phyloP scores from a whole-genome alignment of 2,329 filamentous ascomycete genomes.

The Setomelanomma holmii region DNA sequence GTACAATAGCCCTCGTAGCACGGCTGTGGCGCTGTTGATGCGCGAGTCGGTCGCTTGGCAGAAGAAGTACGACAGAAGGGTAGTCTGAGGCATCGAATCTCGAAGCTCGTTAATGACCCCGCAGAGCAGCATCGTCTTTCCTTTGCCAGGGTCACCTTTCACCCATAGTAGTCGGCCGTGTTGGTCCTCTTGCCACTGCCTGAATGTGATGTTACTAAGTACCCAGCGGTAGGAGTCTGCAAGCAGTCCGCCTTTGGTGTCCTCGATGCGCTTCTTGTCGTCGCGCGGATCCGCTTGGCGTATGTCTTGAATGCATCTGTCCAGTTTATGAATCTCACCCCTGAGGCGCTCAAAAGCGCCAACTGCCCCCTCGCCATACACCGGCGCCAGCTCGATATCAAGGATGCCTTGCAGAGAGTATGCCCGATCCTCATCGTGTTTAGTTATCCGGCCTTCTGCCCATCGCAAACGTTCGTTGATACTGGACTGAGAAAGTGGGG shows the following conservation, averaged over 20 bases:
- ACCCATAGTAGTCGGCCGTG: conserved; percentile 4
- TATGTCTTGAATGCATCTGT: conserved; percentile 13
- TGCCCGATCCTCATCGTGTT: conserved; percentile 4
- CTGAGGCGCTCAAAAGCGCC: conserved; percentile 17
- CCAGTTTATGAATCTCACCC: conserved; percentile 9
- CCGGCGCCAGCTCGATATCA: conserved; percentile 2
- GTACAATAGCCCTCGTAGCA: conserved; percentile 55
- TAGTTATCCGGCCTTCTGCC: conserved; percentile 15
- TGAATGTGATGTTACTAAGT: conserved; percentile 5
- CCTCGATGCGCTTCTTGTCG: conserved; percentile 8
- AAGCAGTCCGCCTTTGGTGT: too few species aligned
- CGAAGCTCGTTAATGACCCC: conserved; percentile 37
- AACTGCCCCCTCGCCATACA: conserved; percentile 6
- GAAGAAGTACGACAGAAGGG: conserved; percentile 46
- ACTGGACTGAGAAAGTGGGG: conserved; percentile 3
- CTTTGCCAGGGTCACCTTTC: conserved; percentile 7
- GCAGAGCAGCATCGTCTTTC: conserved; percentile 9
- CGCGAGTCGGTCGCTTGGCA: conserved; percentile 54
- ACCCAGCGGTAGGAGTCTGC: conserved; percentile 9
- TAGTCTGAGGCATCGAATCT: conserved; percentile 13
- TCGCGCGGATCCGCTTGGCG: conserved; percentile 7
- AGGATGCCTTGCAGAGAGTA: conserved; percentile 13
- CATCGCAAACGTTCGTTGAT: conserved; percentile 13
- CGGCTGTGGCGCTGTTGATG: conserved; percentile 52
- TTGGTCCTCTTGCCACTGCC: conserved; percentile 1